Evolutionary conservation across 202 grass and related monocot genomes (phyloP).

Genomic region (Zoysia matrella): DNA sequence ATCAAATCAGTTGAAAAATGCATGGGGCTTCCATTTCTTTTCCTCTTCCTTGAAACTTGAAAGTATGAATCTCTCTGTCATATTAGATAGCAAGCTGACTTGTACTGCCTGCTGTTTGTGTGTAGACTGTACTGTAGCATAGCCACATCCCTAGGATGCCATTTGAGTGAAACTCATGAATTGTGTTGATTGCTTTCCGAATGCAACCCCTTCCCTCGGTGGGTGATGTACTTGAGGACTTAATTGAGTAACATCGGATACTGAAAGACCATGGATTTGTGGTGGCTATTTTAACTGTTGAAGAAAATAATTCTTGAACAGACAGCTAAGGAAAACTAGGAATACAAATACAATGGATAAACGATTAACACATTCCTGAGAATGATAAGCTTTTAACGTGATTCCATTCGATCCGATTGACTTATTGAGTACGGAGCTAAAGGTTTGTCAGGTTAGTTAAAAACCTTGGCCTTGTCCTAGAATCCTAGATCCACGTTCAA

Average conservation of each 20-base stretch:
- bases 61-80: background rate
- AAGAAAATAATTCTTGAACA: background rate
- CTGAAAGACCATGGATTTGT: background rate
- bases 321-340: background rate
- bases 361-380: background rate
- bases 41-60: background rate
- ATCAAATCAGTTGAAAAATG: background rate
- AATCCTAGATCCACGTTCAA: constrained; percentile 9
- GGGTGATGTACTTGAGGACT: background rate
- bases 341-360: background rate
- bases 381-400: background rate
- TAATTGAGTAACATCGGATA: background rate
- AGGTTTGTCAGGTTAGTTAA: background rate
- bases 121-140: background rate
- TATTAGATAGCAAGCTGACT: background rate
- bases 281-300: background rate
- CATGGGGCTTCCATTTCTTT: background rate
- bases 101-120: background rate
- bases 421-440: constrained; percentile 6
- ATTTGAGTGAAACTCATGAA: constrained; percentile 28
- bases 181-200: background rate
- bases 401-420: background rate
- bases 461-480: background rate
- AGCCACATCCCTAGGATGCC: constrained; percentile 13
- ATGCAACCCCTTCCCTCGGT: background rate